A percentile compares a stretch with the other conserved stretches of the same genome.
Evolutionary conservation across 2,329 filamentous ascomycete species (phyloP).

Genomic region (Trichophyton rubrum): DNA sequence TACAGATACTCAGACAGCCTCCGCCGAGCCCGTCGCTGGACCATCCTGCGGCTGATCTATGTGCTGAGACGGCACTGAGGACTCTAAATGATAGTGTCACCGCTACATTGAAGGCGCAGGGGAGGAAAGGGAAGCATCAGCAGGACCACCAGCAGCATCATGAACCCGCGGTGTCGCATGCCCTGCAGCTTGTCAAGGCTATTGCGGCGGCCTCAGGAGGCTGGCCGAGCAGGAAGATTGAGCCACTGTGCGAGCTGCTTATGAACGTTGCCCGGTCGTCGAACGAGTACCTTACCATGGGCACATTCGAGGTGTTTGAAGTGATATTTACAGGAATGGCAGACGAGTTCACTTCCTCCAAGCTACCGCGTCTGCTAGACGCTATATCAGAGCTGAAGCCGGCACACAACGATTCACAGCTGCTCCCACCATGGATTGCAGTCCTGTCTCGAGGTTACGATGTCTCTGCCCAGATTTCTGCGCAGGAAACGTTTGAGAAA

Average conservation of each 20-base stretch:
- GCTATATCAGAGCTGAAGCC: constrained; percentile 87
- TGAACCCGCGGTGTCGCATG: constrained; percentile 79
- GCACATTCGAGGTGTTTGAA: constrained; percentile 93
- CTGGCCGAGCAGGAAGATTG: constrained; percentile 94
- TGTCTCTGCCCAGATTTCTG: constrained; percentile 75
- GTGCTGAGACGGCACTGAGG: constrained; percentile 76
- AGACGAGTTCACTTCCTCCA: constrained; percentile 74
- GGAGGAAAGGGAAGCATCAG: constrained; percentile 47
- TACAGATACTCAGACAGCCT: constrained; percentile 67
- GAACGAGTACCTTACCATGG: constrained; percentile 94
- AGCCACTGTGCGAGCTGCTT: constrained; percentile 76
- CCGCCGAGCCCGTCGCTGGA: constrained; percentile 87
- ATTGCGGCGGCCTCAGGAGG: constrained; percentile 77
- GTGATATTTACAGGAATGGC: constrained; percentile 89
- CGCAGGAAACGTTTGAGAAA: constrained; percentile 84
- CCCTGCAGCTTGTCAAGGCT: constrained; percentile 81
- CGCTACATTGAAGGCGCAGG: constrained; percentile 55
- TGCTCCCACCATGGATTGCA: constrained; percentile 92
- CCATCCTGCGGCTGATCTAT: constrained; percentile 91
- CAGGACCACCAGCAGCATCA: constrained; percentile 40
- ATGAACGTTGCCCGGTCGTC: constrained; percentile 78
- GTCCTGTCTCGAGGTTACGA: constrained; percentile 91
- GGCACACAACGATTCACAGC: constrained; percentile 82
- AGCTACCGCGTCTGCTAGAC: constrained; percentile 77
- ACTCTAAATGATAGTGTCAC: constrained; percentile 62